Percentiles rank a stretch among this genome's conserved stretches.
Conservation (phyloP, 73 alveolate genomes). For the Diophrys sp. region DNA sequence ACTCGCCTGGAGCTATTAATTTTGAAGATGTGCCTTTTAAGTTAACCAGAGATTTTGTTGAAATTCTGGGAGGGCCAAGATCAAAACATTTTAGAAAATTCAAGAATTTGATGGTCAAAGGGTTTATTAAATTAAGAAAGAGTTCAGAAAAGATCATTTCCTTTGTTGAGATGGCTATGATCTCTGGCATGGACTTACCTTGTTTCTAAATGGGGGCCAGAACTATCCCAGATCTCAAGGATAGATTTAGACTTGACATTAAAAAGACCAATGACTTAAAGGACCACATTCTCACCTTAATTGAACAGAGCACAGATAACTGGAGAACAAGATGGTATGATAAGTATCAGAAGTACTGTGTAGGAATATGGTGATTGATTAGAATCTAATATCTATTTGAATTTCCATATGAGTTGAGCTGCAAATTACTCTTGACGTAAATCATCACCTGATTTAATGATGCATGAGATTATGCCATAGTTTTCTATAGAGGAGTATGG, state of each 20-base stretch:
- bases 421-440: too few relatives aligned
- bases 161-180: conserved; percentile 67
- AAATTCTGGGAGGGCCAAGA: conserved; percentile 89
- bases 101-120: conserved; percentile 53
- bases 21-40: conserved; percentile 97
- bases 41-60: conserved; percentile 91
- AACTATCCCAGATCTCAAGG: conserved; percentile 68
- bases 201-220: conserved; percentile 74
- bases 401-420: too few relatives aligned
- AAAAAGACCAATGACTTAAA: conserved; percentile 37
- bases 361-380: conserved; percentile 64
- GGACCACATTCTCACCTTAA: conserved; percentile 54
- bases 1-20: conserved; percentile 93
- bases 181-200: conserved; percentile 73
- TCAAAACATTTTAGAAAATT: conserved; percentile 34
- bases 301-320: conserved; percentile 75
- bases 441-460: too few relatives aligned
- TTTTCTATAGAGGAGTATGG: too few relatives aligned
- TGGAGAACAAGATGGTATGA: conserved; percentile 92
- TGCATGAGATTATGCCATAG: too few relatives aligned
- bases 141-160: conserved; percentile 50
- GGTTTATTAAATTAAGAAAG: conserved; percentile 55
- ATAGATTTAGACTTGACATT: conserved; percentile 67
- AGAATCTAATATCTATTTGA: too few relatives aligned
- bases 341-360: conserved; percentile 74